Percentiles rank a stretch among this genome's conserved stretches.
Evolutionary conservation across 352 stramenopile species (phyloP).

Genomic region (Blastocystis hominis): DNA sequence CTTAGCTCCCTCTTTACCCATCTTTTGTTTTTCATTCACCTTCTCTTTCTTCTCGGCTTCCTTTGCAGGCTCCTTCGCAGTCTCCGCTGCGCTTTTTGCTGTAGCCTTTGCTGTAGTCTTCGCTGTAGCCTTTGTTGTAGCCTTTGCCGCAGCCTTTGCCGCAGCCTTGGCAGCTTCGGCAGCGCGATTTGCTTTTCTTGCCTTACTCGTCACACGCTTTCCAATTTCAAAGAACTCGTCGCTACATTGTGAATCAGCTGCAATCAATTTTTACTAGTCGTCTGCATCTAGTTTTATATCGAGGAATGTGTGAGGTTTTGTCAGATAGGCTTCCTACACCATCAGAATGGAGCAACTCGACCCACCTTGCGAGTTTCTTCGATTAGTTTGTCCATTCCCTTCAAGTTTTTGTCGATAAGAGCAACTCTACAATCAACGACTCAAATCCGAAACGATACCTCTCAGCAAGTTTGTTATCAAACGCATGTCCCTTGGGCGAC

Average conservation of each 20-base stretch:
- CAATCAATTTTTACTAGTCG: neutral
- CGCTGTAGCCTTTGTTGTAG: neutral
- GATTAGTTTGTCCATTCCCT: constrained; percentile 42
- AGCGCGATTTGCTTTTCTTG: neutral
- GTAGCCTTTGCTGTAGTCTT: neutral
- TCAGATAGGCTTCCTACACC: constrained; percentile 21
- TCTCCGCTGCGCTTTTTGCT: neutral
- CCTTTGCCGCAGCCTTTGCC: neutral
- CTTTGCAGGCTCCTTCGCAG: neutral
- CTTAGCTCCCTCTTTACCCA: neutral
- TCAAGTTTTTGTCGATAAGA: constrained; percentile 55
- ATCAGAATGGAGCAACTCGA: too few relatives aligned
- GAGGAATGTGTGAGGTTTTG: constrained; percentile 30
- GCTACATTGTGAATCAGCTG: neutral
- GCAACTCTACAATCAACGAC: neutral
- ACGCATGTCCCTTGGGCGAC: constrained; percentile 24
- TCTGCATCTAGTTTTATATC: constrained; percentile 10
- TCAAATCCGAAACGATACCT: neutral
- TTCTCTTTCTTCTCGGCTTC: neutral
- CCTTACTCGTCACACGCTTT: neutral
- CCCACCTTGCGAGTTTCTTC: constrained; percentile 25
- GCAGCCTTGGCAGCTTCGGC: neutral
- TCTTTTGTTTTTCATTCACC: neutral
- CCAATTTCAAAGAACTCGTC: constrained; percentile 29
- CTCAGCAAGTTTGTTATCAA: neutral